Base-by-base conservation (phyloP, 805 yeast genomes). In the Metschnikowia cerradonensis region DNA sequence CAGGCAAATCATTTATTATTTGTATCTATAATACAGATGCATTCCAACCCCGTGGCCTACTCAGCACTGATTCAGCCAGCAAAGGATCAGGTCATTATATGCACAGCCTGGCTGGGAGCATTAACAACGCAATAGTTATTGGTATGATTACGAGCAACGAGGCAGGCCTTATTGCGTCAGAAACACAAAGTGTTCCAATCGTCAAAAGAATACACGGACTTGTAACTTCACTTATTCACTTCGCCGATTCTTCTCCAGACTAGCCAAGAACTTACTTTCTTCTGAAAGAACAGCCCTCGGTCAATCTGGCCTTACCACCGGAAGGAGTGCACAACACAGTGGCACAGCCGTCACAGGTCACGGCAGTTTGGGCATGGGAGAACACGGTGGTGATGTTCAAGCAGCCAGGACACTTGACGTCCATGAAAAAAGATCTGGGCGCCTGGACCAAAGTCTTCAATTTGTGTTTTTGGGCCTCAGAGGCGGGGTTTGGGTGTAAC, bases 291-390 rank as follows among this genome's bases (percentile, higher is more conserved):
- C 96, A 88, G 78, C 99, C 99, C 82, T 95, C 99, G 67, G 98
- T 90, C 76, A 94, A 85, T 80, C 87, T 90, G 73, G 98, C 97
- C 85, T 94, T 94, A 83, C 99, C 99, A 84, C 99, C 99, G 64
- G 97, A 88, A 75, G 99, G 99, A 72, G 94, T 86, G 81, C 98
- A 91, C 73, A 94, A 87, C 62, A 94, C 97, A 64, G 97, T 90
- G 64, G 98, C 86, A 82, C 99, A 94, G 51, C 96, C 84, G 73
- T 95, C 98, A 84, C 99, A 94, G 71, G 97, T 88, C 71, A 94
- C 99, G 70, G 97, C 98, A 69, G 99, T 94, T 84, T 94, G 99
- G 65, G 99, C 98, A 79, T 94, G 99, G 61, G 98, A 92, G 88
- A 94, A 94, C 65, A 94, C 98, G 66, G 97, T 92, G 78, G 99